phyloP scores from a whole-genome alignment of 495 filamentous ascomycete genomes.

The Trichodelitschia bisporula region DNA sequence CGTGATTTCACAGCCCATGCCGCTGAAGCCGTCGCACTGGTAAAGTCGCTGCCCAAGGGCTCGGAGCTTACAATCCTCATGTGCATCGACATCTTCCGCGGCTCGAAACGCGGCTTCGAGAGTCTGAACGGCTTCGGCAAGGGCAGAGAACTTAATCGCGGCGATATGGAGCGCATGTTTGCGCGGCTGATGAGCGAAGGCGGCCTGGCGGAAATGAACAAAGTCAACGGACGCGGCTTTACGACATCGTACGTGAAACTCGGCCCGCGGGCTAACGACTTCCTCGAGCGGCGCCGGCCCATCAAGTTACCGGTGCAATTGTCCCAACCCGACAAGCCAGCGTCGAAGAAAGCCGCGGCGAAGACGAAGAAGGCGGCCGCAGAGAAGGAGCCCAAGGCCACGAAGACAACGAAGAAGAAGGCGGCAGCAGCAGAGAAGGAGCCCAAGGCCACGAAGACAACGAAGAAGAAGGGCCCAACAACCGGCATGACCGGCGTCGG shows the following conservation, averaged over 20 bases:
- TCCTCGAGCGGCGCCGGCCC: too few species aligned
- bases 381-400: constrained; percentile 6
- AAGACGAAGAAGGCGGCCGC: constrained; percentile 19
- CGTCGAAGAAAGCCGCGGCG: constrained; percentile 26
- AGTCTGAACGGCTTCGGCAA: constrained; percentile 25
- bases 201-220: constrained; percentile 34
- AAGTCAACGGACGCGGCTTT: constrained; percentile 22
- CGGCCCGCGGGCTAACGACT: constrained; percentile 27
- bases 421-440: constrained; percentile 14
- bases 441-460: constrained; percentile 20
- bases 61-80: constrained; percentile 24
- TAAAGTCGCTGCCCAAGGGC: constrained; percentile 21
- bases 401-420: constrained; percentile 14
- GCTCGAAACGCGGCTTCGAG: constrained; percentile 22
- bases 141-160: constrained; percentile 29
- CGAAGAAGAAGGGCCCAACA: constrained; percentile 12
- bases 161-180: constrained; percentile 39
- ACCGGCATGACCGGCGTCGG: too few species aligned
- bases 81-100: constrained; percentile 36
- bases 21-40: constrained; percentile 35
- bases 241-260: constrained; percentile 32
- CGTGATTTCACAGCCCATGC: constrained; percentile 61
- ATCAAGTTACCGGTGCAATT: constrained; percentile 21
- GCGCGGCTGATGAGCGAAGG: constrained; percentile 35
- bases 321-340: constrained; percentile 29